Evolutionary conservation across 768 basidiomycete genomes (phyloP).

Genomic region (Suillus spraguei): DNA sequence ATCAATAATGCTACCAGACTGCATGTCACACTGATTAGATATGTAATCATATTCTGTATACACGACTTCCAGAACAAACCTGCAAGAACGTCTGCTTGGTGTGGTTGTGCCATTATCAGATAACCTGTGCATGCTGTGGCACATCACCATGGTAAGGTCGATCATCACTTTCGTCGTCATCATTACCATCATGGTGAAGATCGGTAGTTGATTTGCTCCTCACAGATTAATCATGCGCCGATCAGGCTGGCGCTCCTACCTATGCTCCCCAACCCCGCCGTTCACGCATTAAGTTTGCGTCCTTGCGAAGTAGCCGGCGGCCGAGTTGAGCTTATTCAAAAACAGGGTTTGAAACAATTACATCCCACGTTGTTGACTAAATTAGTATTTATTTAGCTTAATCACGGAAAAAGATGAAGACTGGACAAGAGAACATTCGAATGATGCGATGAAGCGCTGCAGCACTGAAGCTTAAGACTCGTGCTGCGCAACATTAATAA

Average conservation of each 20-base stretch:
- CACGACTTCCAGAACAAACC: not conserved
- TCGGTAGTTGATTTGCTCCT: not conserved
- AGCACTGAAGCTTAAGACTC: not conserved
- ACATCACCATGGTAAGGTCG: constrained; percentile 1
- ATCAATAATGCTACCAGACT: constrained; percentile 4
- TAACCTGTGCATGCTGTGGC: constrained; percentile 1
- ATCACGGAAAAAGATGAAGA: not conserved
- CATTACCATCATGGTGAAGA: not conserved
- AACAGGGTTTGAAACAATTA: not conserved
- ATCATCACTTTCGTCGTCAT: not conserved
- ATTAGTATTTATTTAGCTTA: not conserved
- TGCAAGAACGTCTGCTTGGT: not conserved
- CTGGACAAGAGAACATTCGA: not conserved
- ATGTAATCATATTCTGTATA: constrained; percentile 7
- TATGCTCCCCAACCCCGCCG: not conserved
- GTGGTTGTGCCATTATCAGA: not conserved
- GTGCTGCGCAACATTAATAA: not conserved
- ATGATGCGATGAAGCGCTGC: not conserved
- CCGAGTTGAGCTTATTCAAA: not conserved
- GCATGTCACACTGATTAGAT: constrained; percentile 3
- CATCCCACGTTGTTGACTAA: not conserved
- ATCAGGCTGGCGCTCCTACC: not conserved
- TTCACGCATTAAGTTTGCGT: not conserved
- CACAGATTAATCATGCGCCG: not conserved
- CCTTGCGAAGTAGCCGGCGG: not conserved